Evolutionary conservation across 208 protist genomes (phyloP).

Genomic region (Trypanosoma cruzi): DNA sequence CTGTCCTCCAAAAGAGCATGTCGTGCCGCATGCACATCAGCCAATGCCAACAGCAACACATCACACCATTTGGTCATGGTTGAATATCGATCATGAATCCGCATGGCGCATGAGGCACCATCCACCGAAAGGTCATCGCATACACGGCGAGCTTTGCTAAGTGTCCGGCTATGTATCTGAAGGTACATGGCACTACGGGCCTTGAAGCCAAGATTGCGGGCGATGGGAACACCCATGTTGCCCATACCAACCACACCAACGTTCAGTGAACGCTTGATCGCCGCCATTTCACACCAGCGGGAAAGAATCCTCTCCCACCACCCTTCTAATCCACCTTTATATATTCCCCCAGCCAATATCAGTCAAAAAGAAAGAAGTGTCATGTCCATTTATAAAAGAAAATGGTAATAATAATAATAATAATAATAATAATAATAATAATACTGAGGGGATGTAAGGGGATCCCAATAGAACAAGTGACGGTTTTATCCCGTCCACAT

Average conservation of each 20-base stretch:
- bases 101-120: constrained; percentile 85
- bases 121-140: constrained; percentile 82
- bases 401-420: too few relatives aligned
- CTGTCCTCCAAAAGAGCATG: constrained; percentile 62
- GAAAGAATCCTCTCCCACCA: neutral
- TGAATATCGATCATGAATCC: constrained; percentile 77
- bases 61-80: constrained; percentile 92
- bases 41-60: constrained; percentile 67
- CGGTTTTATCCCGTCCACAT: too few relatives aligned
- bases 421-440: too few relatives aligned
- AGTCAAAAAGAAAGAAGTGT: neutral
- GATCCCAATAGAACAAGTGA: too few relatives aligned
- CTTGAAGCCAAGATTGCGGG: constrained; percentile 89
- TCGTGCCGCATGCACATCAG: constrained; percentile 47
- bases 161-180: constrained; percentile 79
- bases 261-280: constrained; percentile 83
- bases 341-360: neutral
- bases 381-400: too few relatives aligned
- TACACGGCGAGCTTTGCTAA: constrained; percentile 62
- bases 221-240: constrained; percentile 87
- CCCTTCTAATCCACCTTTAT: neutral
- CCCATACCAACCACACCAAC: constrained; percentile 87
- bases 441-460: too few relatives aligned
- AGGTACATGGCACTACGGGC: constrained; percentile 85
- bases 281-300: constrained; percentile 31